Evolutionary conservation across 495 filamentous ascomycete species (phyloP).

Genomic region (Sporormia fimetaria): DNA sequence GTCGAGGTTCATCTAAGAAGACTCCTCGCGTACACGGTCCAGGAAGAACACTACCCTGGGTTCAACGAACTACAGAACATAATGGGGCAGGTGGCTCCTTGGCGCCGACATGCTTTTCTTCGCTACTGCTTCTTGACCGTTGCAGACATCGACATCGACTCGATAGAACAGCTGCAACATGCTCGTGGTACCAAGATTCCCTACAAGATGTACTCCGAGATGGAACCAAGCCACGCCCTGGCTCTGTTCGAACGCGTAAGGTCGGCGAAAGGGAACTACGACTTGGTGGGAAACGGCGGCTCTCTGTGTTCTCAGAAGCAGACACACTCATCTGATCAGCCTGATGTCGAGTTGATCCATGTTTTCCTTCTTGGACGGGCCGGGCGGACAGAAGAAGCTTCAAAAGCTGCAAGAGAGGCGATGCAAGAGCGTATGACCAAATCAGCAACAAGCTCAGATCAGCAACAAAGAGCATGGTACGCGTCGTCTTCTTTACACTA

Average conservation of each 20-base stretch:
- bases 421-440: slow-evolving; percentile 9
- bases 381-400: neutral
- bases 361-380: neutral
- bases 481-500: slow-evolving; percentile 25
- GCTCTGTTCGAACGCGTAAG: slow-evolving; percentile 7
- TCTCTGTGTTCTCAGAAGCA: neutral
- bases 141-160: slow-evolving; percentile 4
- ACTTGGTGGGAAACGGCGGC: neutral
- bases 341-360: slow-evolving; percentile 3
- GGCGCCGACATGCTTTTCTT: slow-evolving; percentile 6
- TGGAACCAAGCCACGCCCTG: slow-evolving; percentile 8
- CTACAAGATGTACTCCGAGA: neutral
- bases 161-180: slow-evolving; percentile 25
- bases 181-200: neutral
- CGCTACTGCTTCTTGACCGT: slow-evolving; percentile 4
- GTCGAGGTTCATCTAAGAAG: slow-evolving; percentile 4
- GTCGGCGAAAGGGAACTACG: slow-evolving; percentile 1
- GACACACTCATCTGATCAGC: neutral
- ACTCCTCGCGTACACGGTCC: neutral
- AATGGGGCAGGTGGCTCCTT: neutral
- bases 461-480: slow-evolving; percentile 24
- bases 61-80: neutral
- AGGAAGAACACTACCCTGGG: neutral
- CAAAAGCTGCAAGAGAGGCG: neutral
- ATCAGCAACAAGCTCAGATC: slow-evolving; percentile 21